Evolutionary conservation across 2,329 filamentous ascomycete species (phyloP), one percentile per base, ranked within the genome.

Genomic region (Pseudopithomyces chartarum): DNA sequence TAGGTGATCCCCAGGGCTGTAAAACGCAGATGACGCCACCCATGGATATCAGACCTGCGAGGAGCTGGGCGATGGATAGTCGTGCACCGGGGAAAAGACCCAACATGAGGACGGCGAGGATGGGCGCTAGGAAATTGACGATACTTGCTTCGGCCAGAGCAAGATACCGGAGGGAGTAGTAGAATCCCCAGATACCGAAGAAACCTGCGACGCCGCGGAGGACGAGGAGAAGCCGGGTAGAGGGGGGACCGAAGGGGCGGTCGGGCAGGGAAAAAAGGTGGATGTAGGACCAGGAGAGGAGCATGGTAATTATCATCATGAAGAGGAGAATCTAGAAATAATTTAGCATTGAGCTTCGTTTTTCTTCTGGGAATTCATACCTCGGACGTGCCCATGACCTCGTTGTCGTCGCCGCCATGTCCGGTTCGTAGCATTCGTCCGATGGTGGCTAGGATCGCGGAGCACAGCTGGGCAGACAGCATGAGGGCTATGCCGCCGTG

Each of bases 131-230:
- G 48, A 51, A 51, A 26, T 51, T 51, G 15, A 51, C 15, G 10
- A 43, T 42, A 10, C 7, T 34, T 5, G 48, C 48, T 42, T 33
- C 26, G 2, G 48, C 23, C 1, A 51, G 26, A 1, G 48, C 17
- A 26, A 51, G 48, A 3, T 12, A 22, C 1, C 38, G 48, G 1
- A 51, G 48, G 6, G 48, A 43, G 48, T 51, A 51, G 48, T 51
- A 51, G 48, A 51, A 51, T 8, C 38, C 38, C 48, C 48, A 51
- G 38, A 51, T 51, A 17, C 38, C 48, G 36, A 23, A 12, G 38
- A 42, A 42, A 38, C 48, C 48, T 20, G 48, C 48, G 13, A 43
- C 23, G 38, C 38, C 38, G 26, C 48, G 48, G 23, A 43, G n/a
- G 36, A 33, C 15, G 38, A 51, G 48, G n/a, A 51, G 47, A 3